Evolutionary conservation across 306 rosid genomes (phyloP).

Genomic region (Dryas octopetala): DNA sequence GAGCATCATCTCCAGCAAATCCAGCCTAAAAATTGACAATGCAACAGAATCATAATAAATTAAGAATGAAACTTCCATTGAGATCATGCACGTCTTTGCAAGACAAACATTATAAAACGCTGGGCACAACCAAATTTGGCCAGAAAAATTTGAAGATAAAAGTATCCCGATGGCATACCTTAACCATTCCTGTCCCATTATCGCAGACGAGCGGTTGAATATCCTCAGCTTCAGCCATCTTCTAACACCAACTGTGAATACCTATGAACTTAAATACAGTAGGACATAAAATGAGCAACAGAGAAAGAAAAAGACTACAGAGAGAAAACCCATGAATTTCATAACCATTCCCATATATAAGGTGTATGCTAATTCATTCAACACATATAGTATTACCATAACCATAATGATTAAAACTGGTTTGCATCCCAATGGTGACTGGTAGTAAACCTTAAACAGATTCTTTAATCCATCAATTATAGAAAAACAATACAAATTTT

Average conservation of each 20-base stretch:
- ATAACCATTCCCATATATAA: not conserved
- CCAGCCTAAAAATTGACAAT: constrained; percentile 62
- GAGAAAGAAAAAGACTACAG: not conserved
- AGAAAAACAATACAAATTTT: not conserved
- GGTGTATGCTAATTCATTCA: not conserved
- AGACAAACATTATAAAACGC: constrained; percentile 3
- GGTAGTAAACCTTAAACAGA: not conserved
- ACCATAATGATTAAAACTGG: too few species aligned
- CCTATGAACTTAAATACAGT: not conserved
- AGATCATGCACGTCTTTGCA: not conserved
- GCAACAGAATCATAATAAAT: constrained; percentile 4
- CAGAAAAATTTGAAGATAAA: constrained; percentile 12
- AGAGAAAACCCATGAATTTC: not conserved
- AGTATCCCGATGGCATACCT: constrained; percentile 39
- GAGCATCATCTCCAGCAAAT: constrained; percentile 96
- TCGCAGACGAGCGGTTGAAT: constrained; percentile 93
- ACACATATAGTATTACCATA: not conserved
- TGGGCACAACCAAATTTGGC: not conserved
- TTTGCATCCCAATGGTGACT: not conserved
- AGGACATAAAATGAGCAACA: not conserved
- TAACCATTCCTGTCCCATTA: constrained; percentile 93
- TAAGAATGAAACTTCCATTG: not conserved
- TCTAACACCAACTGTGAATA: constrained; percentile 33
- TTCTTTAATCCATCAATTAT: not conserved
- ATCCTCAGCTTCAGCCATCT: constrained; percentile 85